phyloP scores from a whole-genome alignment of 2,329 filamentous ascomycete genomes.

The Penicillium glabrum region DNA sequence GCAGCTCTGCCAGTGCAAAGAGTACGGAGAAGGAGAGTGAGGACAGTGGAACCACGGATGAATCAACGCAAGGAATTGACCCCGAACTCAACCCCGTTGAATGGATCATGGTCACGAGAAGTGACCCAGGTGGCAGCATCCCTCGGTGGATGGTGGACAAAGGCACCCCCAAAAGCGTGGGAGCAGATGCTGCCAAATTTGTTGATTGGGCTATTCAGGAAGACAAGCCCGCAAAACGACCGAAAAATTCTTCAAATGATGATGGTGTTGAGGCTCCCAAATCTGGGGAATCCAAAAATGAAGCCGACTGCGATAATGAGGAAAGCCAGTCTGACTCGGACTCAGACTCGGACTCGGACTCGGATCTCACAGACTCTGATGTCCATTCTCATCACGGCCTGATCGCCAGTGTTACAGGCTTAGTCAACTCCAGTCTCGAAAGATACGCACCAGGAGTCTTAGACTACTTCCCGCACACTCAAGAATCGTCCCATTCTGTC shows the following conservation, averaged over 20 bases:
- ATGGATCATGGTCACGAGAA: conserved; percentile 91
- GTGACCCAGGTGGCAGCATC: conserved; percentile 84
- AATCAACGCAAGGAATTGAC: conserved; percentile 36
- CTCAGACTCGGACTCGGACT: background rate
- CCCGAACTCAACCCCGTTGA: conserved; percentile 68
- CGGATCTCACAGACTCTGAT: conserved; percentile 6
- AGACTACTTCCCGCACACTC: conserved; percentile 46
- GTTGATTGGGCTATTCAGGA: conserved; percentile 70
- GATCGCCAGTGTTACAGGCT: conserved; percentile 36
- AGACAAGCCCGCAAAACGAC: conserved; percentile 44
- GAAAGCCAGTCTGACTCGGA: background rate
- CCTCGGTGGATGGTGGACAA: conserved; percentile 90
- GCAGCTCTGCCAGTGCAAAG: background rate
- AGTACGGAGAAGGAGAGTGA: conserved; percentile 27
- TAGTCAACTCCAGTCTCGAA: conserved; percentile 48
- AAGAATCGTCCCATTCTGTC: background rate
- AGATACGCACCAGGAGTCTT: conserved; percentile 51
- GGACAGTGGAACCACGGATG: conserved; percentile 10
- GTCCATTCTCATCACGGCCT: conserved; percentile 33
- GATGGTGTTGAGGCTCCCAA: background rate
- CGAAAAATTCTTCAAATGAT: background rate
- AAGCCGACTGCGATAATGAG: conserved; percentile 9
- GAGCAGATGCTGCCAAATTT: conserved; percentile 77
- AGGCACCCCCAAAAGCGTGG: conserved; percentile 78
- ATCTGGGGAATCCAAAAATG: background rate